Evolutionary conservation across 805 yeast genomes (phyloP), one percentile per base, ranked within the genome.

Genomic region (Lipomyces anomalus): DNA sequence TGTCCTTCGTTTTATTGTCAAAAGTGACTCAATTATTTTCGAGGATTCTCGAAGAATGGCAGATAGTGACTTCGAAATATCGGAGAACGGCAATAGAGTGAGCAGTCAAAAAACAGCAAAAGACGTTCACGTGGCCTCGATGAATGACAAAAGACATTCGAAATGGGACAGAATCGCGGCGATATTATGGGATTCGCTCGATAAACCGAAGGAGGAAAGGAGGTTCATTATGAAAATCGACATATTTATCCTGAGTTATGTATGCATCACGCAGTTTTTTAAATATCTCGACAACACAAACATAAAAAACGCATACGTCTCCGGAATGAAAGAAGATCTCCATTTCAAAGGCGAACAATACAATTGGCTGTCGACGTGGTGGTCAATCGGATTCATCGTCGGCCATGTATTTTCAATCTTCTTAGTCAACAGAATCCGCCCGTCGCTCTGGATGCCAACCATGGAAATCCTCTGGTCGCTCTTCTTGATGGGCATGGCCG

Each of bases 231-330:
- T 65, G 46, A 67, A 67, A 48, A 57, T 67, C 6, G 71, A 67
- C 47, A 57, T 61, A 46, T 50, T 59, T 33, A 45, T 67, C 24
- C 57, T 67, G 35, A 45, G 57, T 4, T 67, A 65, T 35, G 57
- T 62, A n/a, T 64, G 68, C 43, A 41, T 60, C 20, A 63, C 71
- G 4, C 69, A 64, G 57, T 70, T 70, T 58, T 67, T 69, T 39
- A 78, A 77, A 58, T 76, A 78, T 42, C 66, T 82, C 41, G 87
- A 82, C 58, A 71, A 71, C 42, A 68, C 76, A 33, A 82, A 80
- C 59, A 66, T 77, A 46, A 71, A 72, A 46, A 78, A 80, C 57
- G 87, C 87, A 1, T 82, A 79, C 58, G 79, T 79, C 30, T 73
- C 82, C 11, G 82, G 84, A 22, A 70, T 82, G 76, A 64, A 73